Evolutionary conservation across 2,329 filamentous ascomycete species (phyloP), one percentile per base, ranked within the genome.

Genomic region (Calonectria naviculata): DNA sequence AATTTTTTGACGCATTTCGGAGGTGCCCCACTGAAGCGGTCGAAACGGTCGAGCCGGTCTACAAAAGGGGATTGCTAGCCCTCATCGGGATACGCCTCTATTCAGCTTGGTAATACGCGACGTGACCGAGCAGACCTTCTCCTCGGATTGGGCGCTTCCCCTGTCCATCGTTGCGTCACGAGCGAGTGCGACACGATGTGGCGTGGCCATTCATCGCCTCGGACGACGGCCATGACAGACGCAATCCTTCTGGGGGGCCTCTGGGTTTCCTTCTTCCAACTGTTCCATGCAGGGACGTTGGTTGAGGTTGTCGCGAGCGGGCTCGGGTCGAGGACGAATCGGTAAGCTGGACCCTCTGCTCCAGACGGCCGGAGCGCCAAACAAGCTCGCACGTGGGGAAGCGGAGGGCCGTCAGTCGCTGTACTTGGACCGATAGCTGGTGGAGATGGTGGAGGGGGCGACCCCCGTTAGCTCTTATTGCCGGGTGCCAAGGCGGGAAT

Each of bases 401-500:
- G 6, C n/a, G 47, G 26, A 7, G 17, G n/a, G 26, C 52, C 5
- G 24, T 56, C 29, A 36, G 28, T 17, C 52, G n/a, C 52, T 56
- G n/a, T 7, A 36, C 24, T 24, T 13, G 52, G n/a, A 56, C 17
- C 46, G 52, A 56, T 34, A 56, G n/a, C n/a, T 24, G 52, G 52
- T 56, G 52, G 52, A 5, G 2, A 26, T 54, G 52, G 52, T 56
- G 52, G 52, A 38, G 31, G 21, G 21, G 42, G 12, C 5, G 52
- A 24, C n/a, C 52, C 49, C 52, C n/a, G 31, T 36, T 56, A 24
- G n/a, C 31, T 56, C 29, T 38, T 58, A 58, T 58, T 58, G 10
- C 52, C 52, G 52, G 52, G 2, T 19, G 52, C 52, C 52, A 58
- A 58, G 52, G 31, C 52, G 52, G 52, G 52, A 58, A 58, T 58